Percentiles rank a stretch among this genome's conserved stretches.
phyloP scores from a whole-genome alignment of 148 eudicot species.

The Cornus controversa region DNA sequence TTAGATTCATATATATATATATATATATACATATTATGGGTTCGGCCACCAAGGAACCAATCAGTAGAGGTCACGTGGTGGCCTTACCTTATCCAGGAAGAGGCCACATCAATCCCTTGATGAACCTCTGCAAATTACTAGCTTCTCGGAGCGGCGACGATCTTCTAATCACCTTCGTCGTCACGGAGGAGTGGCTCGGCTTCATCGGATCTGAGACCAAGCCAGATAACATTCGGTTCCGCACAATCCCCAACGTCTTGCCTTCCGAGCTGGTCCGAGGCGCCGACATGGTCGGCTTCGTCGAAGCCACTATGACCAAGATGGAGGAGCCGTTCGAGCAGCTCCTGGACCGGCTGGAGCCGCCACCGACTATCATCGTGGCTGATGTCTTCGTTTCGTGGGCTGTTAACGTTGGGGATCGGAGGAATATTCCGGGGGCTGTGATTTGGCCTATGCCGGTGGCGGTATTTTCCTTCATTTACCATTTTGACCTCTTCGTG shows the following conservation, averaged over 20 bases:
- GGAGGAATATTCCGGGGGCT: conserved; percentile 4
- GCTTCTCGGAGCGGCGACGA: no score
- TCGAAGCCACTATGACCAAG: no score
- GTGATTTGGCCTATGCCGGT: no score
- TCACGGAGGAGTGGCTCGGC: background rate
- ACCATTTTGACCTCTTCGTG: no score
- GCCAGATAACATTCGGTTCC: background rate
- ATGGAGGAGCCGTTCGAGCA: conserved; percentile 19
- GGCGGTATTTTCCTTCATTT: no score
- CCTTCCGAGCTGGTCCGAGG: background rate
- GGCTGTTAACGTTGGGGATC: conserved; percentile 21
- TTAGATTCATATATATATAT: no score
- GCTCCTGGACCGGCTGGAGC: conserved; percentile 16
- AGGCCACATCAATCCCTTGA: no score
- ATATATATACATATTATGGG: no score
- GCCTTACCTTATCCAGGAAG: no score
- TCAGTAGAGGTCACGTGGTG: background rate
- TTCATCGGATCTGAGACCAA: conserved; percentile 7
- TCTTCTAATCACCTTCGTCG: no score
- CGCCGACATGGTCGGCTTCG: background rate
- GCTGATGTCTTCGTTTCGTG: conserved; percentile 25
- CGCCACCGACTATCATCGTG: conserved; percentile 15
- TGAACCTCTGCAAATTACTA: background rate
- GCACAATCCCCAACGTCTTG: background rate
- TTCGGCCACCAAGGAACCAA: no score